Conservation (phyloP, 805 yeast species). For the Tetrapisispora pingtungensis region DNA sequence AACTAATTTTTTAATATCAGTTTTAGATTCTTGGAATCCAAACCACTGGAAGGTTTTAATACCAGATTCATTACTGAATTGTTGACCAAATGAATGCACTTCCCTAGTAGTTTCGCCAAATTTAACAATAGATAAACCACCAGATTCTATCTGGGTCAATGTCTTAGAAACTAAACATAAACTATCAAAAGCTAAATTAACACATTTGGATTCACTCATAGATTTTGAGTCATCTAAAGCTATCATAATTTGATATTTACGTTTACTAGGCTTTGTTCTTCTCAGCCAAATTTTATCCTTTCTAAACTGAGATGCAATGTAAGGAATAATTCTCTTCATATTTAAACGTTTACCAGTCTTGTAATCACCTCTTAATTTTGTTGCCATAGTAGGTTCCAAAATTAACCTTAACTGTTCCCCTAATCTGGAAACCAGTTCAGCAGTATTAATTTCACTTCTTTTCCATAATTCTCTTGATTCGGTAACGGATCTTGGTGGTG, state of each 20-base stretch:
- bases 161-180: slow-evolving; percentile 92
- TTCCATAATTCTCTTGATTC: slow-evolving; percentile 77
- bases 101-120: slow-evolving; percentile 79
- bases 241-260: slow-evolving; percentile 95
- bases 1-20: slow-evolving; percentile 72
- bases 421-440: slow-evolving; percentile 74
- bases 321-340: slow-evolving; percentile 95
- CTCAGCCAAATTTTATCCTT: slow-evolving; percentile 98
- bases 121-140: slow-evolving; percentile 80
- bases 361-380: slow-evolving; percentile 89
- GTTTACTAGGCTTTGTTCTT: slow-evolving; percentile 92
- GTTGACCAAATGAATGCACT: slow-evolving; percentile 83
- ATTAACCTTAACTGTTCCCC: slow-evolving; percentile 90
- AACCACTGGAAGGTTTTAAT: slow-evolving; percentile 78
- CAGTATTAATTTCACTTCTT: slow-evolving; percentile 71
- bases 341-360: slow-evolving; percentile 94
- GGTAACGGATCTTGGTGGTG: slow-evolving; percentile 44
- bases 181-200: slow-evolving; percentile 86
- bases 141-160: slow-evolving; percentile 85
- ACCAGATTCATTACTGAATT: slow-evolving; percentile 76
- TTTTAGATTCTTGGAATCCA: slow-evolving; percentile 77
- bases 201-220: slow-evolving; percentile 88
- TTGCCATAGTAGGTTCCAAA: slow-evolving; percentile 92
- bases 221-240: slow-evolving; percentile 96
- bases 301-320: slow-evolving; percentile 93